Conservation (phyloP, 306 rosid species). For the Prunus salicina region DNA sequence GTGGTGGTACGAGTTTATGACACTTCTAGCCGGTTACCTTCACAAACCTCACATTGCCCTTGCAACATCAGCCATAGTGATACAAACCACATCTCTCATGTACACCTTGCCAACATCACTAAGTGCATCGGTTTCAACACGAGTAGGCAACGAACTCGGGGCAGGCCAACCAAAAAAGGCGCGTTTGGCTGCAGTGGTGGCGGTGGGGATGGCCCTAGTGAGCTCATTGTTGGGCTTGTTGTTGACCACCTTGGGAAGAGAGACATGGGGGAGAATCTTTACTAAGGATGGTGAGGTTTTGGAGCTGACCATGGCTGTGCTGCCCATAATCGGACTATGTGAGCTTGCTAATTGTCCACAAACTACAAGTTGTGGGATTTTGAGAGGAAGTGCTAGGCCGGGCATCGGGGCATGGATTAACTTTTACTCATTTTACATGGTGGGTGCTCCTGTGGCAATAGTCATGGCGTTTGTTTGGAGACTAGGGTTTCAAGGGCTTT, state of each 20-base stretch:
- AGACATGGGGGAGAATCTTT: conserved; percentile 29
- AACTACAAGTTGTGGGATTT: conserved; percentile 36
- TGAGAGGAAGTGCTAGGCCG: conserved; percentile 35
- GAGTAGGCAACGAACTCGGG: conserved; percentile 37
- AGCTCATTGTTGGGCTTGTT: conserved; percentile 19
- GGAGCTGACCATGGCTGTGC: conserved; percentile 21
- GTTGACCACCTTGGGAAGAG: conserved; percentile 29
- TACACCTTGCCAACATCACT: conserved; percentile 31
- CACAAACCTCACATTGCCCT: conserved; percentile 24
- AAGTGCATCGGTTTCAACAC: conserved; percentile 27
- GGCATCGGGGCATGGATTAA: conserved; percentile 35
- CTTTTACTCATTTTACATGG: conserved; percentile 34
- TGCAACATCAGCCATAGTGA: conserved; percentile 38
- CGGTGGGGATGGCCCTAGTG: conserved; percentile 15
- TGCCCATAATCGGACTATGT: conserved; percentile 35
- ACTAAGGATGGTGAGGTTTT: conserved; percentile 25
- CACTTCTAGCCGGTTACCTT: conserved; percentile 28
- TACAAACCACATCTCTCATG: conserved; percentile 38
- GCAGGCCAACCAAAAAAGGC: conserved; percentile 30
- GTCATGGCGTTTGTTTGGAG: conserved; percentile 24
- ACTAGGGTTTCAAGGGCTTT: conserved; percentile 32
- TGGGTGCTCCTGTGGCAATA: conserved; percentile 36
- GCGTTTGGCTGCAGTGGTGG: conserved; percentile 16
- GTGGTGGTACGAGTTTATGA: conserved; percentile 71
- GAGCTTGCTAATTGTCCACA: conserved; percentile 40